These are phyloP conservation scores for Penicillium sp. DNA, from an alignment of 2,329 filamentous ascomycete genomes.

Conservation along the genomic window DNA sequence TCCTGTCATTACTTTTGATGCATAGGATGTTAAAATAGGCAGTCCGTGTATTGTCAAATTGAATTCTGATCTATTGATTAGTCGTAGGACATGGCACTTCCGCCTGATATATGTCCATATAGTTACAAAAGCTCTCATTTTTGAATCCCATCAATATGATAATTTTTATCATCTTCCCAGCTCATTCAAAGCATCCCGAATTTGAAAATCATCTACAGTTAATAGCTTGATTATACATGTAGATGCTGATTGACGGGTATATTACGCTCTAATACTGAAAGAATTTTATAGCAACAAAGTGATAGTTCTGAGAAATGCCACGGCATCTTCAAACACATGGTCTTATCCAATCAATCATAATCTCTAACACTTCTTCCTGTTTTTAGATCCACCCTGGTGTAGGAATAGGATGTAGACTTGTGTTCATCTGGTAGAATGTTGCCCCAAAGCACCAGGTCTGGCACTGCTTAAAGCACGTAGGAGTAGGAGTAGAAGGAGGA, in stretches of 20 bases:
- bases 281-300: neutral
- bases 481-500: neutral
- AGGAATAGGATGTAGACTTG: neutral
- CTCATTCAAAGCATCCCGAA: too few species aligned
- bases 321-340: neutral
- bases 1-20: neutral
- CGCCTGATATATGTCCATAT: too few species aligned
- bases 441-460: conserved; percentile 8
- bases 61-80: too few species aligned
- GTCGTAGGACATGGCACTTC: too few species aligned
- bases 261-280: neutral
- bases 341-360: neutral
- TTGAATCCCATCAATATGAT: too few species aligned
- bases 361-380: neutral
- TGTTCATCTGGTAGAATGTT: neutral
- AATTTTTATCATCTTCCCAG: too few species aligned
- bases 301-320: neutral
- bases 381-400: neutral
- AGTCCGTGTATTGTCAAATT: neutral
- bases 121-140: too few species aligned
- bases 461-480: conserved; percentile 3
- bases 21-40: neutral
- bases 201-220: neutral
- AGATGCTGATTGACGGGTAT: neutral
- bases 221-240: neutral